Percentiles rank a stretch among this genome's conserved stretches.
Conservation (phyloP, 2,329 filamentous ascomycete genomes). For the Chrysoporthe cubensis region DNA sequence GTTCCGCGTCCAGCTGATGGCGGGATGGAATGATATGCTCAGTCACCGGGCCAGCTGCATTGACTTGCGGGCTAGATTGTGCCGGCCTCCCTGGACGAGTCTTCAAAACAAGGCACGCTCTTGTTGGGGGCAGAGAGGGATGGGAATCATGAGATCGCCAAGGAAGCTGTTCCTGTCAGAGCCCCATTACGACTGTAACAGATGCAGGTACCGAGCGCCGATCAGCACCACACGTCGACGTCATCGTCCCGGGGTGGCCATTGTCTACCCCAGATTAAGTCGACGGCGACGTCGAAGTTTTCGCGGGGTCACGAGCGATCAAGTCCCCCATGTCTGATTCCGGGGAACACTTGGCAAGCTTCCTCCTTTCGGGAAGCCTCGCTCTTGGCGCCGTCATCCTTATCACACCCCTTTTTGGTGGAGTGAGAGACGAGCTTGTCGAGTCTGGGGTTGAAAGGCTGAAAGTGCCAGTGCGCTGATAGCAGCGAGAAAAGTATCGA, state of each 20-base stretch:
- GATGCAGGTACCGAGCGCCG: slow-evolving; percentile 2
- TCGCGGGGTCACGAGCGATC: not conserved
- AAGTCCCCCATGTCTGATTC: not conserved
- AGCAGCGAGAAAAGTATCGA: not conserved
- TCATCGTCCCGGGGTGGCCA: not conserved
- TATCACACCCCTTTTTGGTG: not conserved
- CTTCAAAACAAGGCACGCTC: not conserved
- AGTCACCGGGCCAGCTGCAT: not conserved
- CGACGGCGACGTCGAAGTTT: not conserved
- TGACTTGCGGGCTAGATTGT: not conserved
- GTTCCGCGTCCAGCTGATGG: not conserved
- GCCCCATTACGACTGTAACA: not conserved
- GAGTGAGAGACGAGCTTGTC: not conserved
- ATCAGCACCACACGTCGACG: slow-evolving; percentile 2
- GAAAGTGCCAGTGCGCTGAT: not conserved
- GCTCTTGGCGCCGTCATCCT: not conserved
- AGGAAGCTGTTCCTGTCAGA: slow-evolving; percentile 6
- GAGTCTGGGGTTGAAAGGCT: not conserved
- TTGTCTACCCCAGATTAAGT: not conserved
- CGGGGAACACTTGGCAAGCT: not conserved
- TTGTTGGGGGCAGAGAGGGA: not conserved
- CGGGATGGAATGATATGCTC: not conserved
- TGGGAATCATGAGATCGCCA: not conserved
- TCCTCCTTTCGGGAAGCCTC: not conserved
- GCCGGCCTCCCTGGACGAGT: not conserved